These are phyloP conservation scores for Haematococcus sp. DNA, from an alignment of 139 green algal species.

Conservation along the genomic window DNA sequence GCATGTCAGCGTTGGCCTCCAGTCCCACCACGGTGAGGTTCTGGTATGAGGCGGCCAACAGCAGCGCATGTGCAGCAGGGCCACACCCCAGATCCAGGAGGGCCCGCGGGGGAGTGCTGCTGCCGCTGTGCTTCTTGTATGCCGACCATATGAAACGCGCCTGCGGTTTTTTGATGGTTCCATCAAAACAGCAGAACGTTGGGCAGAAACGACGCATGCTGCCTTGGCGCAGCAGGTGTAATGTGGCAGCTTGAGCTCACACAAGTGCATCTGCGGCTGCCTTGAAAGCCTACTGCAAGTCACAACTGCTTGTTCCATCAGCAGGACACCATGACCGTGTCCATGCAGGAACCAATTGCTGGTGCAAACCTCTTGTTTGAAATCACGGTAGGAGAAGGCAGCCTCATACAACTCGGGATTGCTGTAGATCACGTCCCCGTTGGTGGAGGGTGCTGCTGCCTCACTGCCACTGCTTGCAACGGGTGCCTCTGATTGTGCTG, in stretches of 20 bases:
- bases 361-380: slow-evolving; percentile 50
- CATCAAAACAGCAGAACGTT: no score
- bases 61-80: slow-evolving; percentile 31
- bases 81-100: slow-evolving; percentile 51
- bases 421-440: slow-evolving; percentile 33
- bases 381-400: slow-evolving; percentile 55
- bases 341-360: no score
- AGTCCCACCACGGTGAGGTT: slow-evolving; percentile 27
- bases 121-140: slow-evolving; percentile 28
- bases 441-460: neutral
- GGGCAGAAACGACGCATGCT: no score
- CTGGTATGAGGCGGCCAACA: slow-evolving; percentile 20
- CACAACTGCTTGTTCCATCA: no score
- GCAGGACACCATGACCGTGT: no score
- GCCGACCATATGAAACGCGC: slow-evolving; percentile 33
- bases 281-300: no score
- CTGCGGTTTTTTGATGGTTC: no score
- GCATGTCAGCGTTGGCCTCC: slow-evolving; percentile 34
- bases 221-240: no score
- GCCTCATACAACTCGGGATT: slow-evolving; percentile 53
- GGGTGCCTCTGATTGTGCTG: no score
- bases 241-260: no score
- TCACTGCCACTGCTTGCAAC: neutral
- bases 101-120: slow-evolving; percentile 9
- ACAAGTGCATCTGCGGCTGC: no score